A percentile compares a stretch with the other conserved stretches of the same genome.
phyloP scores from a whole-genome alignment of 495 filamentous ascomycete genomes.

The Aspergillus incahuasiensis region DNA sequence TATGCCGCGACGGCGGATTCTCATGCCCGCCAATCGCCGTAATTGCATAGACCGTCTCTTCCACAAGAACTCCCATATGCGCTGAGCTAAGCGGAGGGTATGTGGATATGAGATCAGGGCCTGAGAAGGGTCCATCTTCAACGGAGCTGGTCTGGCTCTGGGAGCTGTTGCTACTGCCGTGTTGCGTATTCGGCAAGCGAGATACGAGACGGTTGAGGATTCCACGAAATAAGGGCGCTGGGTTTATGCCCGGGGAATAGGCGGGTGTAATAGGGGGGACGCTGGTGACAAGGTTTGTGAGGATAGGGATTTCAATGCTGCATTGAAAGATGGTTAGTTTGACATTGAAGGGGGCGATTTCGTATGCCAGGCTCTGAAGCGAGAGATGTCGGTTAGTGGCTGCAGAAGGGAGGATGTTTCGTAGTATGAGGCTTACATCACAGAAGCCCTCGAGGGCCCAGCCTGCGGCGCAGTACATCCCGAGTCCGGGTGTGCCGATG shows the following conservation, averaged over 20 bases:
- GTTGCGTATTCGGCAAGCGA: constrained; percentile 37
- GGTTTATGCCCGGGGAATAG: constrained; percentile 69
- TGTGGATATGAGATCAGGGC: constrained; percentile 58
- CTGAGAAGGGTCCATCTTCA: constrained; percentile 40
- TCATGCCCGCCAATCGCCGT: constrained; percentile 90
- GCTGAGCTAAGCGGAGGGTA: constrained; percentile 64
- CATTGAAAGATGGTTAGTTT: constrained; percentile 94
- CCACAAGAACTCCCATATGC: constrained; percentile 63
- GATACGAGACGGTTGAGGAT: constrained; percentile 72
- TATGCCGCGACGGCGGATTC: constrained; percentile 90
- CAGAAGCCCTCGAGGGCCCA: constrained; percentile 99
- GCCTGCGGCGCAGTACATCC: constrained; percentile 84
- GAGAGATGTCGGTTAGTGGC: constrained; percentile 12
- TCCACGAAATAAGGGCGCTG: constrained; percentile 73
- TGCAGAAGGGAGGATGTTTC: neutral
- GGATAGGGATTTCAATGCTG: constrained; percentile 72
- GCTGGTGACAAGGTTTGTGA: constrained; percentile 80
- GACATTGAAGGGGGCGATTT: constrained; percentile 96
- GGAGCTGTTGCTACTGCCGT: constrained; percentile 12
- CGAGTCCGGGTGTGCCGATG: constrained; percentile 86
- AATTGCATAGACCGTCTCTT: constrained; percentile 89
- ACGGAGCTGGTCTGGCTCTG: constrained; percentile 26
- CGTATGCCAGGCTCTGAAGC: constrained; percentile 76
- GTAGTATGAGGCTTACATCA: constrained; percentile 48
- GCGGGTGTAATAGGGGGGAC: constrained; percentile 67